These are phyloP conservation scores for Medicago ruthenica DNA, from an alignment of 306 rosid species.

Conservation along the genomic window DNA sequence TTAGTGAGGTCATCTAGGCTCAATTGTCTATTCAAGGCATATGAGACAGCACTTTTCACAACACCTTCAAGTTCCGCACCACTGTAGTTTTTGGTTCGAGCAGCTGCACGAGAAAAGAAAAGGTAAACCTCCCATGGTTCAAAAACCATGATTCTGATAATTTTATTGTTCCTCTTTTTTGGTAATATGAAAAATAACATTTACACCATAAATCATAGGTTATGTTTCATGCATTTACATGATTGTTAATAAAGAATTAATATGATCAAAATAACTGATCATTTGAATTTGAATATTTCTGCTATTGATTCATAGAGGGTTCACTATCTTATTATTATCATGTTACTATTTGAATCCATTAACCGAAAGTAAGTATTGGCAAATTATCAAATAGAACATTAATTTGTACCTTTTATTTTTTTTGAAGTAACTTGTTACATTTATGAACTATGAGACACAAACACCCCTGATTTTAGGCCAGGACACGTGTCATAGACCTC, in stretches of 20 bases:
- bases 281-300: neutral
- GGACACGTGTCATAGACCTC: neutral
- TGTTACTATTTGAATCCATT: constrained; percentile 29
- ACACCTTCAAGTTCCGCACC: constrained; percentile 99
- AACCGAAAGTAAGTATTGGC: constrained; percentile 13
- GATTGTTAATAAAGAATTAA: constrained; percentile 4
- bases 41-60: constrained; percentile 99
- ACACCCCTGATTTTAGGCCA: neutral
- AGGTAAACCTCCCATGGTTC: constrained; percentile 31
- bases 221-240: constrained; percentile 32
- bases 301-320: neutral
- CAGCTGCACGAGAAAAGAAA: constrained; percentile 64
- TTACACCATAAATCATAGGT: constrained; percentile 10
- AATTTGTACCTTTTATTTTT: neutral
- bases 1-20: constrained; percentile 94
- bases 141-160: constrained; percentile 20
- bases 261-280: constrained; percentile 28
- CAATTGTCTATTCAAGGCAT: constrained; percentile 91
- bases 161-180: neutral
- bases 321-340: constrained; percentile 20
- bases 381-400: constrained; percentile 32
- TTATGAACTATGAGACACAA: neutral
- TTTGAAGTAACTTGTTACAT: neutral
- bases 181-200: constrained; percentile 28
- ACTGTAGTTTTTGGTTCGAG: constrained; percentile 93